Evolutionary conservation across 2,329 filamentous ascomycete genomes (phyloP).

Genomic region (Apiospora sp.): DNA sequence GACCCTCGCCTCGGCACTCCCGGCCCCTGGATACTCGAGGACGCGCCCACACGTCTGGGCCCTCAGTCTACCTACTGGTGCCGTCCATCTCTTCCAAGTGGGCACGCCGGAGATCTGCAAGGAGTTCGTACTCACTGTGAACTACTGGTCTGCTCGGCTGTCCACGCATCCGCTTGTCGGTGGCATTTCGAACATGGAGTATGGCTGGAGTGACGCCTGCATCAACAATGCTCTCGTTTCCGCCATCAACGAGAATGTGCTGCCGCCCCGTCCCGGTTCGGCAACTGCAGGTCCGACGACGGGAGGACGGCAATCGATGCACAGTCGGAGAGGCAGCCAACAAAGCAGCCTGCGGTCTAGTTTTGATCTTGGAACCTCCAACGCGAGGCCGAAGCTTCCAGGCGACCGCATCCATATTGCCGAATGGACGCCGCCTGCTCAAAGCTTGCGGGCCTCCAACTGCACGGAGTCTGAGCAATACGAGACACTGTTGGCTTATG

Average conservation of each 20-base stretch:
- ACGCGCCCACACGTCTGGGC: constrained; percentile 93
- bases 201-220: constrained; percentile 90
- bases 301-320: constrained; percentile 53
- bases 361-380: constrained; percentile 69
- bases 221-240: constrained; percentile 68
- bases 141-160: constrained; percentile 96
- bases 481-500: constrained; percentile 76
- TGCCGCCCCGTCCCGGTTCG: constrained; percentile 58
- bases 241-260: constrained; percentile 58
- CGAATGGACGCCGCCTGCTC: constrained; percentile 88
- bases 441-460: constrained; percentile 87
- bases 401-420: constrained; percentile 85
- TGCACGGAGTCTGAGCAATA: constrained; percentile 84
- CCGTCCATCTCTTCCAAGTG: constrained; percentile 97
- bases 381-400: constrained; percentile 72
- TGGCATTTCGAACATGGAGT: constrained; percentile 95
- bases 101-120: constrained; percentile 93
- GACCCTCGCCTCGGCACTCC: constrained; percentile 88
- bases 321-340: constrained; percentile 49
- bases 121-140: constrained; percentile 92
- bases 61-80: constrained; percentile 87
- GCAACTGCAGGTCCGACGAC: constrained; percentile 47
- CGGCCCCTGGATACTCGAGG: constrained; percentile 91
- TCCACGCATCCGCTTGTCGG: constrained; percentile 93
- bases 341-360: constrained; percentile 62